Evolutionary conservation across 179 eudicot genomes (phyloP).

Genomic region (Nepenthes alata): DNA sequence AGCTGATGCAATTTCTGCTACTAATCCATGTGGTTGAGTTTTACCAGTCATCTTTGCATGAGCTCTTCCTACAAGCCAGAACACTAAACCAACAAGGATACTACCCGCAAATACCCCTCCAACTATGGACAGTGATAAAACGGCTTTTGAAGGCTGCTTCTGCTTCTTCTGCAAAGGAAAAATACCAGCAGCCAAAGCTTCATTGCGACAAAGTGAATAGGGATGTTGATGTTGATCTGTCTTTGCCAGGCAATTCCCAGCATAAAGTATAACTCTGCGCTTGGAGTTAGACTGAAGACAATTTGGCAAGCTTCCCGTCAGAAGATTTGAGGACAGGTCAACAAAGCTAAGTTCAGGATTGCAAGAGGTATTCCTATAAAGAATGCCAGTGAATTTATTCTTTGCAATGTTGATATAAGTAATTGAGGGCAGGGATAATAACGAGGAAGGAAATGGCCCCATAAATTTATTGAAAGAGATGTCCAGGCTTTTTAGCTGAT

Average conservation of each 20-base stretch:
- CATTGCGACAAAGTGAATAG: conserved; percentile 52
- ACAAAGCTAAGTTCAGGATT: conserved; percentile 45
- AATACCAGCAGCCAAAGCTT: conserved; percentile 86
- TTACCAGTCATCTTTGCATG: conserved; percentile 19
- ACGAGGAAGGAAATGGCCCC: conserved; percentile 59
- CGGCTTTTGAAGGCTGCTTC: conserved; percentile 21
- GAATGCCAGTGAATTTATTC: conserved; percentile 67
- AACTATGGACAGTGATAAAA: conserved; percentile 37
- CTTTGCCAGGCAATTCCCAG: conserved; percentile 48
- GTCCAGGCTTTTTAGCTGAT: conserved; percentile 58
- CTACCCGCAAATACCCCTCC: conserved; percentile 40
- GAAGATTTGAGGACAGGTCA: conserved; percentile 62
- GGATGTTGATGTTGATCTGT: conserved; percentile 39
- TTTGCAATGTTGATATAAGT: conserved; percentile 39
- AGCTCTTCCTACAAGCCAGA: conserved; percentile 30
- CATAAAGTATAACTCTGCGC: conserved; percentile 25
- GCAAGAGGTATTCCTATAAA: conserved; percentile 40
- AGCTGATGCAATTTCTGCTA: conserved; percentile 47
- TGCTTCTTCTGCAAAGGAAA: conserved; percentile 28
- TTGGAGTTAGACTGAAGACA: conserved; percentile 37
- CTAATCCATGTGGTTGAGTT: conserved; percentile 22
- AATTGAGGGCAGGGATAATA: conserved; percentile 63
- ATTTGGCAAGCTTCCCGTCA: conserved; percentile 57
- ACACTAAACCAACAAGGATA: conserved; percentile 18
- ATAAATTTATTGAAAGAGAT: conserved; percentile 66